A percentile compares a stretch with the other conserved stretches of the same genome.
These are phyloP conservation scores for Debaryomyces maramus DNA, from an alignment of 805 yeast species.

Conservation along the genomic window DNA sequence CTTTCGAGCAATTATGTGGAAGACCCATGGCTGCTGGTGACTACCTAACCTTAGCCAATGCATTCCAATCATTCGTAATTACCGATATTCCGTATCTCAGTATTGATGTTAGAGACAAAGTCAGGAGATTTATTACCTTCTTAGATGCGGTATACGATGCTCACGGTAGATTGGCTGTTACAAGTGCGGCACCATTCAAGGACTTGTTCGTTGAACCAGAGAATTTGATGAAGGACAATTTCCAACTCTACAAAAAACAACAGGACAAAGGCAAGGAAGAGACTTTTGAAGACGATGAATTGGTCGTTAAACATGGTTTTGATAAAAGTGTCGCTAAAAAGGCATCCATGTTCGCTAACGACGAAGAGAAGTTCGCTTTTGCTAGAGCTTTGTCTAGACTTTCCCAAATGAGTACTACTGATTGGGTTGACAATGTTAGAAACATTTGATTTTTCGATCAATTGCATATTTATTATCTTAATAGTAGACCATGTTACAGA, in stretches of 20 bases:
- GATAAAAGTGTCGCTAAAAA: conserved; percentile 68
- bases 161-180: conserved; percentile 83
- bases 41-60: conserved; percentile 76
- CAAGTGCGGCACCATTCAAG: conserved; percentile 82
- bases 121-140: conserved; percentile 90
- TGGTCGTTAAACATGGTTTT: conserved; percentile 76
- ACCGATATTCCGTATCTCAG: conserved; percentile 91
- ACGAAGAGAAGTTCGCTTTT: conserved; percentile 95
- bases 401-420: conserved; percentile 90
- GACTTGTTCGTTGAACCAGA: conserved; percentile 86
- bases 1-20: conserved; percentile 86
- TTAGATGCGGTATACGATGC: conserved; percentile 94
- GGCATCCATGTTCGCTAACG: conserved; percentile 80
- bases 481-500: no score
- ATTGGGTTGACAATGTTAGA: conserved; percentile 69
- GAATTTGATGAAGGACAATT: conserved; percentile 50
- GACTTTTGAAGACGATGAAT: conserved; percentile 53
- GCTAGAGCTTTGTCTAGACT: conserved; percentile 91
- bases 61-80: conserved; percentile 76
- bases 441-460: conserved; percentile 1
- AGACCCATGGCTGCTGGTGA: conserved; percentile 91
- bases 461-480: conserved; percentile 1
- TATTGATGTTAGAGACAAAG: conserved; percentile 74
- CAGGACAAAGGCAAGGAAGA: conserved; percentile 37
- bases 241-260: conserved; percentile 41